Conservation (phyloP, 306 rosid genomes). For the Rosa rugosa region DNA sequence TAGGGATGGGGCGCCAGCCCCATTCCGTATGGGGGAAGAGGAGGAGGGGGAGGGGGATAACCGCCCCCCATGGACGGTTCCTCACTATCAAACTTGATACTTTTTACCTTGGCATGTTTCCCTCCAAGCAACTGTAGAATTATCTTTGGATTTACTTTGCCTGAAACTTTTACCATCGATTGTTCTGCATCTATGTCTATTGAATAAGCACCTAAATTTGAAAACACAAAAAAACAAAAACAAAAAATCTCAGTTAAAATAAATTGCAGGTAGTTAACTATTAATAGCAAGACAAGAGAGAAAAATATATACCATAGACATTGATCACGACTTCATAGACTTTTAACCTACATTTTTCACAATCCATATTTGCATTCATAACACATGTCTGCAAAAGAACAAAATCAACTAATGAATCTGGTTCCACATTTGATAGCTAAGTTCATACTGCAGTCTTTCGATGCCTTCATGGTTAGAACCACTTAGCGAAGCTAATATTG, state of each 20-base stretch:
- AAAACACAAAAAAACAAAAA: not conserved
- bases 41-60: not conserved
- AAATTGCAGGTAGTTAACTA: not conserved
- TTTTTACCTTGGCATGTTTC: conserved; percentile 40
- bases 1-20: conserved; percentile 5
- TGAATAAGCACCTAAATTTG: conserved; percentile 28
- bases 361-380: conserved; percentile 37
- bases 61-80: conserved; percentile 11
- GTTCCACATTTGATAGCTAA: not conserved
- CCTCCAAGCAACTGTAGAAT: conserved; percentile 34
- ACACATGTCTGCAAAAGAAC: conserved; percentile 37
- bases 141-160: conserved; percentile 40
- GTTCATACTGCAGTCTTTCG: not conserved
- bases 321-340: conserved; percentile 32
- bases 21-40: not conserved
- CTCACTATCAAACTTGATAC: conserved; percentile 43
- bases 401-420: not conserved
- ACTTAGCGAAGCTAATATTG: not conserved
- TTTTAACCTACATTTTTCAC: conserved; percentile 40
- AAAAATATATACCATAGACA: conserved; percentile 32
- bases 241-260: not conserved
- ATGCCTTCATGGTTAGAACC: not conserved
- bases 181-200: conserved; percentile 35
- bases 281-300: not conserved
- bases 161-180: conserved; percentile 35